Base-by-base conservation (phyloP, 129 eudicot genomes). In the Chrysanthemum lavandulifolium region DNA sequence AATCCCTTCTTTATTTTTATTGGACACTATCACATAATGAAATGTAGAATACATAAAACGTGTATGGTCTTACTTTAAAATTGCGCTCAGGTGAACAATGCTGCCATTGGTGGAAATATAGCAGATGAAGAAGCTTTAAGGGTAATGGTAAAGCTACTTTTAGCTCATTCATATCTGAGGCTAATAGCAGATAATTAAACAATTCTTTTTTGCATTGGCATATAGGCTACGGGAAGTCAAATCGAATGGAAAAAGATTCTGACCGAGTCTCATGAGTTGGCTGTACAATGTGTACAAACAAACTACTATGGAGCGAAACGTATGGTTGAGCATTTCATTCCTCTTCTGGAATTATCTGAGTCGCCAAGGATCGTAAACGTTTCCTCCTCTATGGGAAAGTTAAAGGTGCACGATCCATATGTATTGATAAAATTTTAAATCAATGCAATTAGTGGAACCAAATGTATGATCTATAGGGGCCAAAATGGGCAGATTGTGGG, bases 361-460 rank as follows among this genome's bases (percentile, higher is more conserved):
- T 92, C 94, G 0, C 88, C 96, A 15, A 89, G 94, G 68, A 85
- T 92, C 47, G 90, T 92, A 1, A 92, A 89, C 25, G 85, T 92
- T 71, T 83, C 96, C 4, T 89, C 97, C 16, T 8, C 63, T 12
- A 6, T n/a, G 16, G 97, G 96, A 60, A 75, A 73, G 71, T 71
- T 92, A 43, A 79, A 83, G 96, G 95, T 91, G 62, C 10, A 50
- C 4, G n/a, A 49, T 58, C 5, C 33, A 47, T 66, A 66, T 9
- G 13, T 12, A 58, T 21, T 19, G 47, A 40, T 7, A 4, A 18
- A 3, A 19, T 57, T 12, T 57, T 18, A 6, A 27, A 2, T 59
- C 10, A 15, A 18, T 15, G 4, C 19, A 15, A 12, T 15, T 19
- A 40, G 12, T 66, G 47, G 47, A 8, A 40, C 47, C 47, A 40